Percentiles rank a stretch among this genome's conserved stretches.
Conservation (phyloP, 331 rosid genomes). For the Malus hybrid region DNA sequence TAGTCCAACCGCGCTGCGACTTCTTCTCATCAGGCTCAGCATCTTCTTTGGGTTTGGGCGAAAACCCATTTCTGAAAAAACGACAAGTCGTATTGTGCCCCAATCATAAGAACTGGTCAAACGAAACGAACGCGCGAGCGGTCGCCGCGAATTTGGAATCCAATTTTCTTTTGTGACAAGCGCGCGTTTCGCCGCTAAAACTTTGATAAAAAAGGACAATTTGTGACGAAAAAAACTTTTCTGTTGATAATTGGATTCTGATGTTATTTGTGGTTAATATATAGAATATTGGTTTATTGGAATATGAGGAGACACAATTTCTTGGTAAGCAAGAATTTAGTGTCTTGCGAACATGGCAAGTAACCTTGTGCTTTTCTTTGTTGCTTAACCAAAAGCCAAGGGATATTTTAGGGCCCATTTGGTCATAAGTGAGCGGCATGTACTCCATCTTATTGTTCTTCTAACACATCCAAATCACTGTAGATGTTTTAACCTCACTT, state of each 20-base stretch:
- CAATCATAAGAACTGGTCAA: neutral
- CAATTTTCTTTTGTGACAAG: neutral
- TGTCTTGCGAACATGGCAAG: neutral
- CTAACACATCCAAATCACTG: too few species aligned
- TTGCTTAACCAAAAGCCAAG: neutral
- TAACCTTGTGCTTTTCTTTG: constrained; percentile 6
- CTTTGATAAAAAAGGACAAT: neutral
- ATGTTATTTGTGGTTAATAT: neutral
- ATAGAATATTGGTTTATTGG: too few species aligned
- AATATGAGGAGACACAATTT: neutral
- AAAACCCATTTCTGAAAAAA: constrained; percentile 13
- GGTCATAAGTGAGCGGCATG: neutral
- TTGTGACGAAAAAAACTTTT: neutral
- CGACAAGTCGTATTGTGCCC: neutral
- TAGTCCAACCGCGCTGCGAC: constrained; percentile 14
- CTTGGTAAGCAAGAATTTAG: neutral
- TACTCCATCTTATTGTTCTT: neutral
- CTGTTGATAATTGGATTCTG: neutral
- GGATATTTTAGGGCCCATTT: neutral
- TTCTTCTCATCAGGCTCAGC: constrained; percentile 19
- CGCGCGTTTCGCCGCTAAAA: neutral
- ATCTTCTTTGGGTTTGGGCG: constrained; percentile 4
- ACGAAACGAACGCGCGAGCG: neutral
- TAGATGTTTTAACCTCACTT: too few species aligned
- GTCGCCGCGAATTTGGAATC: neutral